A percentile compares a stretch with the other conserved stretches of the same genome.
phyloP scores from a whole-genome alignment of 352 stramenopile species.

The Phytophthora pluvialis region DNA sequence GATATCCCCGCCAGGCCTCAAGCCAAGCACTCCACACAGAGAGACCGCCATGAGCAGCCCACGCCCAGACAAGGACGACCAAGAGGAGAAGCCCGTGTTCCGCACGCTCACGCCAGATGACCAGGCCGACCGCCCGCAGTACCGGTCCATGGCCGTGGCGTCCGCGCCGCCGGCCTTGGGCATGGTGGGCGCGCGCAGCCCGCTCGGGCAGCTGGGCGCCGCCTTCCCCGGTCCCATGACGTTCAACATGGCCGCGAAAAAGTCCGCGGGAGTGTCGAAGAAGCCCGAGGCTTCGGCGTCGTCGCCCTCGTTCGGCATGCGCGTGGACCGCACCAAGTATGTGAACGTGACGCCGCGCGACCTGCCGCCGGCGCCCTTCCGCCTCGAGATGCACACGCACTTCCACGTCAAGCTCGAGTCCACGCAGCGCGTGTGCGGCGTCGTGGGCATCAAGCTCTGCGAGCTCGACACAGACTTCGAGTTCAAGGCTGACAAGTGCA shows the following conservation, averaged over 20 bases:
- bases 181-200: conserved; percentile 38
- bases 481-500: conserved; percentile 89
- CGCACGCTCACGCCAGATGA: conserved; percentile 51
- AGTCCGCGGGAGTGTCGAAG: conserved; percentile 26
- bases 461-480: conserved; percentile 86
- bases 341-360: conserved; percentile 67
- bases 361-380: conserved; percentile 79
- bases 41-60: conserved; percentile 37
- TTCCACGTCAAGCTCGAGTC: conserved; percentile 86
- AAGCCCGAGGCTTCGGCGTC: conserved; percentile 35
- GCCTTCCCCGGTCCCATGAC: conserved; percentile 53
- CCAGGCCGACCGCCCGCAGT: conserved; percentile 49
- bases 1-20: conserved; percentile 26
- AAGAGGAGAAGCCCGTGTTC: conserved; percentile 82
- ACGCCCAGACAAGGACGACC: conserved; percentile 41
- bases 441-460: conserved; percentile 83
- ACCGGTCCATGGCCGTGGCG: conserved; percentile 67
- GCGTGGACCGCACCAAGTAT: conserved; percentile 81
- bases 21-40: too few species aligned
- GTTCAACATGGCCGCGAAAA: conserved; percentile 50
- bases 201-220: conserved; percentile 37
- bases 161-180: conserved; percentile 49
- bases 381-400: conserved; percentile 87
- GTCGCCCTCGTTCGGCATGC: conserved; percentile 57
- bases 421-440: conserved; percentile 76